phyloP scores from a whole-genome alignment of 805 yeast genomes.

The Ogataea angusta region DNA sequence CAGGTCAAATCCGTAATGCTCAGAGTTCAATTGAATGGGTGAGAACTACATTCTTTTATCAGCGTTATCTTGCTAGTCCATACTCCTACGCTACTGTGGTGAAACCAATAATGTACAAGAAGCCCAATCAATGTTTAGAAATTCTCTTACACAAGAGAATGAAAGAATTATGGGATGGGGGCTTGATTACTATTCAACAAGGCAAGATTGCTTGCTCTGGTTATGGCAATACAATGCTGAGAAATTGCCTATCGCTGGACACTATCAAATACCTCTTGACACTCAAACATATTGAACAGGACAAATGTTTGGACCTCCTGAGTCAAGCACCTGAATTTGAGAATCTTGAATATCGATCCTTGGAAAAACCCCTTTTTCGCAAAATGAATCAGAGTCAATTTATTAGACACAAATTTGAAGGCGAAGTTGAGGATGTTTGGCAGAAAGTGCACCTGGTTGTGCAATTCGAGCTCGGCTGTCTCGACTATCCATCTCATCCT shows the following conservation, averaged over 20 bases:
- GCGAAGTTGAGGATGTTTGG: constrained; percentile 17
- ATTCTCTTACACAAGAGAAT: neutral
- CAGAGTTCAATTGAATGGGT: constrained; percentile 46
- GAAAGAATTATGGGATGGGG: neutral
- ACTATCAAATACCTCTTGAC: constrained; percentile 39
- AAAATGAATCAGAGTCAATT: constrained; percentile 41
- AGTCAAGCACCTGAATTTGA: constrained; percentile 40
- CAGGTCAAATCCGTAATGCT: constrained; percentile 37
- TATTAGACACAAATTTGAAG: constrained; percentile 35
- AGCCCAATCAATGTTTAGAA: neutral
- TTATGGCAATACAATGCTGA: constrained; percentile 48
- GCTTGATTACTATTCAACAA: neutral
- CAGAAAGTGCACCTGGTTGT: constrained; percentile 43
- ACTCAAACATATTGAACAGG: constrained; percentile 12
- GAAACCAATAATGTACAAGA: neutral
- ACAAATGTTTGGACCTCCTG: constrained; percentile 28
- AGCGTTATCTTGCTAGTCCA: constrained; percentile 29
- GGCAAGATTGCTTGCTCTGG: constrained; percentile 29
- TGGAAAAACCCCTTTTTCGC: constrained; percentile 43
- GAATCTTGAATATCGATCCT: constrained; percentile 38
- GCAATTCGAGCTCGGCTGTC: constrained; percentile 50
- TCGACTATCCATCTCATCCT: constrained; percentile 42
- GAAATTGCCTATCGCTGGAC: constrained; percentile 43
- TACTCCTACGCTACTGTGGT: constrained; percentile 1
- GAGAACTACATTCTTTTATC: constrained; percentile 47